Evolutionary conservation across 176 grass and related monocot species (phyloP).

Genomic region (Saccharum spontaneum): DNA sequence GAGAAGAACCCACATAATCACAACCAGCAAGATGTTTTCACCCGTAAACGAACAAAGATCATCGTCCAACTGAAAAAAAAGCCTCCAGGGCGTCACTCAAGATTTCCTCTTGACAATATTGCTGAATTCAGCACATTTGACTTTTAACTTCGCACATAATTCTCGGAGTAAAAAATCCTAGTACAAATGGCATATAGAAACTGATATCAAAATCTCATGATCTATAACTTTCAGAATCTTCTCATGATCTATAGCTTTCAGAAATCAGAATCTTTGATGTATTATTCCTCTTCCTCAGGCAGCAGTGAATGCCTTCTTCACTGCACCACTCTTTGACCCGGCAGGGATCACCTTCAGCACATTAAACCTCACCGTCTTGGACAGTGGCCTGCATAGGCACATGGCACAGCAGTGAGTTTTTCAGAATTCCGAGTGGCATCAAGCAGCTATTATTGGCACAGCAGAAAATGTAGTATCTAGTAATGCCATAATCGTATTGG

Average conservation of each 20-base stretch:
- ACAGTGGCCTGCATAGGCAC: slow-evolving; percentile 29
- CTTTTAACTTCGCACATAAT: background rate
- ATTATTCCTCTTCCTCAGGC: slow-evolving; percentile 24
- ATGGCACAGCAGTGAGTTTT: background rate
- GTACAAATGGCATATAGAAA: slow-evolving; percentile 2
- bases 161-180: background rate
- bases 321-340: slow-evolving; percentile 32
- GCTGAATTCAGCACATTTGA: slow-evolving; percentile 5
- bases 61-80: background rate
- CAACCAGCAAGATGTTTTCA: background rate
- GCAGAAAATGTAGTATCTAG: background rate
- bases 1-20: background rate
- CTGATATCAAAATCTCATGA: slow-evolving; percentile 18
- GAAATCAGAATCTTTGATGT: background rate
- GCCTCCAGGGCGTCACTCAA: background rate
- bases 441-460: background rate
- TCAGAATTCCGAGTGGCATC: background rate
- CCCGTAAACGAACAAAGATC: background rate
- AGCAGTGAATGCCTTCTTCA: slow-evolving; percentile 40
- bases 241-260: background rate
- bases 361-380: slow-evolving; percentile 44
- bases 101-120: background rate
- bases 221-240: too few species aligned
- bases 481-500: background rate
- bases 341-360: slow-evolving; percentile 43